Conservation (phyloP, 768 basidiomycete species). For the Lentinula guzmanii region DNA sequence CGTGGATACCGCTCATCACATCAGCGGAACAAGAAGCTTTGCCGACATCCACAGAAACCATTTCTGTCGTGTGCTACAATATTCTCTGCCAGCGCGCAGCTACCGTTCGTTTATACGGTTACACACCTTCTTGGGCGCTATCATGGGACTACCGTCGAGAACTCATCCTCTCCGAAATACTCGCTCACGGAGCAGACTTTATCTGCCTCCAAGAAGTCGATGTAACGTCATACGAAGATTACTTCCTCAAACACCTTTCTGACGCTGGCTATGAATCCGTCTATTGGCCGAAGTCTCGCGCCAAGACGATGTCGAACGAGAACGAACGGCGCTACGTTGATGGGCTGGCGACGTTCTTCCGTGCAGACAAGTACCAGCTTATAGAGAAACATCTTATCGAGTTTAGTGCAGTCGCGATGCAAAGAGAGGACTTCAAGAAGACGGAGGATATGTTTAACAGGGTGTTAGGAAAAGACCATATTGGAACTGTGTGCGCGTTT, state of each 20-base stretch:
- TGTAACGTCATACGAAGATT: slow-evolving; percentile 87
- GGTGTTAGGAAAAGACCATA: slow-evolving; percentile 90
- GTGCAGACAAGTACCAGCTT: slow-evolving; percentile 83
- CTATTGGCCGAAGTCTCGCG: slow-evolving; percentile 87
- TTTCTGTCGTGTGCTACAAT: slow-evolving; percentile 86
- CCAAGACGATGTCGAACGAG: slow-evolving; percentile 81
- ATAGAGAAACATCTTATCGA: slow-evolving; percentile 93
- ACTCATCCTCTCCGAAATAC: slow-evolving; percentile 78
- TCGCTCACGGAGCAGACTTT: slow-evolving; percentile 79
- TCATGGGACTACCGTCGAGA: slow-evolving; percentile 94
- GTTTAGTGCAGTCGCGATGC: slow-evolving; percentile 89
- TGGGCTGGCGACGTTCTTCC: slow-evolving; percentile 96
- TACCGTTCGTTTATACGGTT: slow-evolving; percentile 85
- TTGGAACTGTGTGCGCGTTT: slow-evolving; percentile 80
- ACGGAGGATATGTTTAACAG: slow-evolving; percentile 99
- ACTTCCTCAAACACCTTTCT: slow-evolving; percentile 69
- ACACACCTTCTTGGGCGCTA: slow-evolving; percentile 95
- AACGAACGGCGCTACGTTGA: slow-evolving; percentile 85
- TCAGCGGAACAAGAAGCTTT: slow-evolving; percentile 50
- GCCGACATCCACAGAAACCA: slow-evolving; percentile 56
- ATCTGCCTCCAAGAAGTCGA: slow-evolving; percentile 96
- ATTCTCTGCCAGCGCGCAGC: slow-evolving; percentile 91
- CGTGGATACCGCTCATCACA: slow-evolving; percentile 60
- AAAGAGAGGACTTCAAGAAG: slow-evolving; percentile 90
- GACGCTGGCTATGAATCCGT: slow-evolving; percentile 84